Evolutionary conservation across 2,329 filamentous ascomycete genomes (phyloP).

Genomic region (Cordyceps cicadae): DNA sequence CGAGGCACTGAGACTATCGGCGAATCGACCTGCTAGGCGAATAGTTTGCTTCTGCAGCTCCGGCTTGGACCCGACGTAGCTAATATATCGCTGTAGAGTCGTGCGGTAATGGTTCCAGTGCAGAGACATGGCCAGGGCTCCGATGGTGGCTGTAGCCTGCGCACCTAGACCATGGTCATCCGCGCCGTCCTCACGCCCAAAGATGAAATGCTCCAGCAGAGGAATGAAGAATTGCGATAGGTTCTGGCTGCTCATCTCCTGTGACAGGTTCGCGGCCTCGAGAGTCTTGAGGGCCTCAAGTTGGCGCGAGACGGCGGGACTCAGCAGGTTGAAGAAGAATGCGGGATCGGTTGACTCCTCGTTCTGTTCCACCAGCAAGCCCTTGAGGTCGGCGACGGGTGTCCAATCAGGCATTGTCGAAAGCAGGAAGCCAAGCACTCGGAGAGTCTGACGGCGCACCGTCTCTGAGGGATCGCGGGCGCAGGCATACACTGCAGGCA

Average conservation of each 20-base stretch:
- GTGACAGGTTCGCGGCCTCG: slow-evolving; percentile 55
- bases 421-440: slow-evolving; percentile 71
- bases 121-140: slow-evolving; percentile 62
- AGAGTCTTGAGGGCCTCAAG: slow-evolving; percentile 75
- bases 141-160: slow-evolving; percentile 76
- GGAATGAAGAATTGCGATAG: slow-evolving; percentile 83
- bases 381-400: slow-evolving; percentile 64
- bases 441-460: slow-evolving; percentile 73
- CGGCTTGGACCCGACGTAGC: slow-evolving; percentile 71
- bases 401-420: slow-evolving; percentile 61
- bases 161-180: slow-evolving; percentile 83
- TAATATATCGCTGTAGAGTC: slow-evolving; percentile 73
- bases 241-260: slow-evolving; percentile 65
- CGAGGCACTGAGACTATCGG: slow-evolving; percentile 63
- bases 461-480: slow-evolving; percentile 73
- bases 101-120: slow-evolving; percentile 89
- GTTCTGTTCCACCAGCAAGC: slow-evolving; percentile 51
- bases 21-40: slow-evolving; percentile 69
- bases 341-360: slow-evolving; percentile 59
- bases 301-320: slow-evolving; percentile 80
- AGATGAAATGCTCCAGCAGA: slow-evolving; percentile 87
- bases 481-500: slow-evolving; percentile 70
- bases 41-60: slow-evolving; percentile 82
- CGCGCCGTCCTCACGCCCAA: slow-evolving; percentile 61
- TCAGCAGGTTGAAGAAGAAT: slow-evolving; percentile 89